Conservation (phyloP, 257 asterid genomes). For the Paulownia fortunei region DNA sequence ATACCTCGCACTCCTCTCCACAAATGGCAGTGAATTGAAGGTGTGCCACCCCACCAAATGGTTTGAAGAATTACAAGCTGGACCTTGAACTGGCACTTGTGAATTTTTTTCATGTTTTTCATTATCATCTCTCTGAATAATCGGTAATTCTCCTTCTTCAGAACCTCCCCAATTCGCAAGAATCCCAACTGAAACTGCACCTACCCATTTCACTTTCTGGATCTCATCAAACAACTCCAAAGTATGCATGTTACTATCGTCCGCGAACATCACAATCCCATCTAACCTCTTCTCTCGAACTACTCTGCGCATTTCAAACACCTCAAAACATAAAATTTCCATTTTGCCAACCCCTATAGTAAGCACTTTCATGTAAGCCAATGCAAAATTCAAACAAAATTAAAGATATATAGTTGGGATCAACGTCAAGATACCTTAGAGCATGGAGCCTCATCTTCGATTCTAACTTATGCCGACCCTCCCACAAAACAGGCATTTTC, state of each 20-base stretch:
- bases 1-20: conserved; percentile 70
- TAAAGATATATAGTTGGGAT: background rate
- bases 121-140: conserved; percentile 45
- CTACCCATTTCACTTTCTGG: conserved; percentile 90
- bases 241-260: conserved; percentile 96
- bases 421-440: conserved; percentile 58
- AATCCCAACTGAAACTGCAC: conserved; percentile 86
- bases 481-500: conserved; percentile 88
- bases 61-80: conserved; percentile 87
- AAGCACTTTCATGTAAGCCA: background rate
- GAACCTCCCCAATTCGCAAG: conserved; percentile 72
- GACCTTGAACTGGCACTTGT: conserved; percentile 87
- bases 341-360: background rate
- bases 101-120: conserved; percentile 55
- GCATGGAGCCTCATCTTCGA: conserved; percentile 85
- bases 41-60: conserved; percentile 90
- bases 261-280: conserved; percentile 91
- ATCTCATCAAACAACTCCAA: conserved; percentile 95
- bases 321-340: conserved; percentile 22
- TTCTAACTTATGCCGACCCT: conserved; percentile 83
- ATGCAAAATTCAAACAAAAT: background rate
- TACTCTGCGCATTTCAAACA: conserved; percentile 50
- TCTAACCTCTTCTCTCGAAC: conserved; percentile 78
- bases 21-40: conserved; percentile 52
- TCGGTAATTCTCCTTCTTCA: conserved; percentile 48